These are phyloP conservation scores for Malassezia psittaci DNA, from an alignment of 1,284 basidiomycete genomes.

Conservation along the genomic window DNA sequence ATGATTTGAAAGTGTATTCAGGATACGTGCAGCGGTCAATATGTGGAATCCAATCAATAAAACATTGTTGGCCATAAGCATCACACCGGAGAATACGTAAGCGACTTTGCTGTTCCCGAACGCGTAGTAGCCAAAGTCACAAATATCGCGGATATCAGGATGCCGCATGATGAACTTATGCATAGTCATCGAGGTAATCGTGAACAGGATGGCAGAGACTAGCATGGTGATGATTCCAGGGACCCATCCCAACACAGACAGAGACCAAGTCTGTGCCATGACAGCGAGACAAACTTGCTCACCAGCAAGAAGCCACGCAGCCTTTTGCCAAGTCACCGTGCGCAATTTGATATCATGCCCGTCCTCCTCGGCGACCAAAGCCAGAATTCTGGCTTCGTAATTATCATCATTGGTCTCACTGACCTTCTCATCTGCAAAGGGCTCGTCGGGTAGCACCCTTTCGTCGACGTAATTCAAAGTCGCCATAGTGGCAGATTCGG, in stretches of 20 bases:
- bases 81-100: slow-evolving; percentile 50
- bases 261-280: slow-evolving; percentile 34
- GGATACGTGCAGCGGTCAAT: slow-evolving; percentile 49
- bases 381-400: background rate
- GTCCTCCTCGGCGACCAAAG: background rate
- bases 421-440: background rate
- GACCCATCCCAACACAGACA: slow-evolving; percentile 33
- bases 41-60: slow-evolving; percentile 32
- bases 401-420: background rate
- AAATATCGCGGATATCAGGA: slow-evolving; percentile 55
- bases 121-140: slow-evolving; percentile 57
- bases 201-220: slow-evolving; percentile 28
- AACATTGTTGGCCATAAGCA: slow-evolving; percentile 38
- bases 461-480: background rate
- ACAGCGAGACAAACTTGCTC: slow-evolving; percentile 42
- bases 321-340: slow-evolving; percentile 35
- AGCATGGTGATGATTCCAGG: slow-evolving; percentile 35
- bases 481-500: background rate
- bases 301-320: slow-evolving; percentile 28
- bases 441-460: background rate
- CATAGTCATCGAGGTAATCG: slow-evolving; percentile 46
- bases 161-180: slow-evolving; percentile 58
- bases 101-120: slow-evolving; percentile 52
- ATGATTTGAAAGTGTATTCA: slow-evolving; percentile 57
- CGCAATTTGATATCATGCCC: slow-evolving; percentile 12